phyloP scores from a whole-genome alignment of 306 rosid genomes.

The Neltuma alba region DNA sequence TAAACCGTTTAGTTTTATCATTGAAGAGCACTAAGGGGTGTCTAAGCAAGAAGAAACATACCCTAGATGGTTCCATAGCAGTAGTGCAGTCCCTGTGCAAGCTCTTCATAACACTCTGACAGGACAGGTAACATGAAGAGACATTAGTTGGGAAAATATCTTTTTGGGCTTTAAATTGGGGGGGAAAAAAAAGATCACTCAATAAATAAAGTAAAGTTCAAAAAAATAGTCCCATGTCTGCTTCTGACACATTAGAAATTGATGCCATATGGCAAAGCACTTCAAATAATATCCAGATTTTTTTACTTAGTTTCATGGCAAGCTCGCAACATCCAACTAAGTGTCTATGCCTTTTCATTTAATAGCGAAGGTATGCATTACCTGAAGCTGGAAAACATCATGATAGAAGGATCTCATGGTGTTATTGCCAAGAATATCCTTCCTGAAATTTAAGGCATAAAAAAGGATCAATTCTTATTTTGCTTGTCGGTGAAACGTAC shows the following conservation, averaged over 20 bases:
- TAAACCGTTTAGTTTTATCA: conserved; percentile 11
- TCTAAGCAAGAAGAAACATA: conserved; percentile 43
- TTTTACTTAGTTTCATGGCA: neutral
- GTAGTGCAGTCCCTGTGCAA: conserved; percentile 75
- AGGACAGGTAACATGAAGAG: conserved; percentile 28
- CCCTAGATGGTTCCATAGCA: conserved; percentile 71
- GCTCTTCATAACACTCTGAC: conserved; percentile 70
- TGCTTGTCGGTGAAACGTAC: conserved; percentile 7
- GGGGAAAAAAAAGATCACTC: neutral
- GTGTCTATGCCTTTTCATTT: neutral
- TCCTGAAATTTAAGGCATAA: conserved; percentile 61
- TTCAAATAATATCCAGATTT: neutral
- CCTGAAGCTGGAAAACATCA: conserved; percentile 85
- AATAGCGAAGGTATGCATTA: conserved; percentile 35
- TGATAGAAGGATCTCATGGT: conserved; percentile 80
- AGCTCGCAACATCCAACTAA: neutral
- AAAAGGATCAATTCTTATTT: conserved; percentile 26
- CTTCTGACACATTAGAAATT: neutral
- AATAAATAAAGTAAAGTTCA: neutral
- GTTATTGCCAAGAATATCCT: conserved; percentile 64
- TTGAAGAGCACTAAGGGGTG: conserved; percentile 17
- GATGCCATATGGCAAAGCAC: neutral
- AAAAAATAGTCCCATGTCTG: neutral
- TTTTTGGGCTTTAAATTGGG: conserved; percentile 6
- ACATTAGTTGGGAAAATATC: neutral